Evolutionary conservation across 768 basidiomycete species (phyloP), one percentile per base, ranked within the genome.

Genomic region (Leccinum incarnatum): DNA sequence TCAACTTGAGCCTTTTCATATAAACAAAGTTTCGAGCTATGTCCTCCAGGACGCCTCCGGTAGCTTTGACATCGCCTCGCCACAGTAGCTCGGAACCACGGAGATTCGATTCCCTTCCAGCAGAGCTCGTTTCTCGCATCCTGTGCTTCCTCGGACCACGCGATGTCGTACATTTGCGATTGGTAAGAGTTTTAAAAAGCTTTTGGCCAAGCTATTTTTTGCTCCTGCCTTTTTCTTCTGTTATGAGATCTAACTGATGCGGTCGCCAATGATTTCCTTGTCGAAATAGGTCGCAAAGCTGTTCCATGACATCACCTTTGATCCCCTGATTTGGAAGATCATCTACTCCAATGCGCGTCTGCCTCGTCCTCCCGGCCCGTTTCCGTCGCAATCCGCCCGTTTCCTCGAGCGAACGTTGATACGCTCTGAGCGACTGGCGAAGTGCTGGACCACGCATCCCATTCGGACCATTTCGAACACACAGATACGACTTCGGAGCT

Each of bases 291-390:
- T 55, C 21, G 58, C 53, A 48, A 63, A 47, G 56, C 9, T 32
- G 7, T 55, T 63, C 30, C 40, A 27, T 12, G 36, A 42, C 9
- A 51, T 63, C 10, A 46, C 53, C 3, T 27, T 30, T 17, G 46
- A 63, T 30, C 25, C 25, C 4, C n/a, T 27, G 19, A 23, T 63
- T 25, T 63, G 61, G 62, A 58, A 32, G 36, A 27, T 30, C 4
- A 36, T 63, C n/a, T 63, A 63, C 27, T 25, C 45, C 4, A 52
- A 49, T 2, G 53, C 53, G 10, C n/a, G 15, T 5, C 14, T 58
- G 2, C 62, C 62, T 23, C 54, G 56, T 32, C 53, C 53, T 5
- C 54, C 53, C 30, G 62, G 56, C n/a, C 62, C 62, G 42, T 63
- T 54, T 40, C 30, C 51, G 12, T 51, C 15, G 4, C 62, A 58